A percentile compares a stretch with the other conserved stretches of the same genome.
These are phyloP conservation scores for Boletus reticuloceps DNA, from an alignment of 768 basidiomycete genomes.

Conservation along the genomic window DNA sequence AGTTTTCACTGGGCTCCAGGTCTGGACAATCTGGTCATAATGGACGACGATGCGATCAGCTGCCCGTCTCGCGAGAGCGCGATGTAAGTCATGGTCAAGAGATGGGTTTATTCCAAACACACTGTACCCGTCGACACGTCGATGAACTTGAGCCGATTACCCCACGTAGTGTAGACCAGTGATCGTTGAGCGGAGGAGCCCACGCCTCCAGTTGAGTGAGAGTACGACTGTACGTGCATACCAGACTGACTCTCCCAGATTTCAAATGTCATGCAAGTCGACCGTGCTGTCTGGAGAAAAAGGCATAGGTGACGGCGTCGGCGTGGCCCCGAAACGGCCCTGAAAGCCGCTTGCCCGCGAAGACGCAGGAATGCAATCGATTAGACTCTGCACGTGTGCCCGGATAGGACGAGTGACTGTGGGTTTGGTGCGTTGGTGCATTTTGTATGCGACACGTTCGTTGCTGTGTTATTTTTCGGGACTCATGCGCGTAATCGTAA, in stretches of 20 bases:
- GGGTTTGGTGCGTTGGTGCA: background rate
- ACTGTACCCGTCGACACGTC: background rate
- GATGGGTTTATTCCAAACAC: background rate
- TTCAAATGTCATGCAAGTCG: background rate
- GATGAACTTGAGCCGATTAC: background rate
- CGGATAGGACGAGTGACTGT: background rate
- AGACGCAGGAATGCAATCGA: constrained; percentile 2
- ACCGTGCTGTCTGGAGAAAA: constrained; percentile 2
- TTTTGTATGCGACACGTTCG: background rate
- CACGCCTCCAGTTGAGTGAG: background rate
- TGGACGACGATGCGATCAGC: constrained; percentile 8
- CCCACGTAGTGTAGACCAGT: background rate
- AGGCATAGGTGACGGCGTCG: too few species aligned
- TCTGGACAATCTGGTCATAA: constrained; percentile 9
- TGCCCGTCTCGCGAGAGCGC: constrained; percentile 10
- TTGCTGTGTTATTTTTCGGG: background rate
- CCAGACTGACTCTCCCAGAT: background rate
- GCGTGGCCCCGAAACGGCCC: background rate
- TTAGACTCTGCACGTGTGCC: constrained; percentile 2
- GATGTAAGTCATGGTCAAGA: constrained; percentile 1
- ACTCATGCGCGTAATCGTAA: too few species aligned
- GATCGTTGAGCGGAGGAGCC: background rate
- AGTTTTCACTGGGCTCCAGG: too few species aligned
- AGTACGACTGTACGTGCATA: background rate
- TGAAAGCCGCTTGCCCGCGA: background rate